Evolutionary conservation across 108 stramenopile species (phyloP).

Genomic region (Fistulifera pelliculosa): DNA sequence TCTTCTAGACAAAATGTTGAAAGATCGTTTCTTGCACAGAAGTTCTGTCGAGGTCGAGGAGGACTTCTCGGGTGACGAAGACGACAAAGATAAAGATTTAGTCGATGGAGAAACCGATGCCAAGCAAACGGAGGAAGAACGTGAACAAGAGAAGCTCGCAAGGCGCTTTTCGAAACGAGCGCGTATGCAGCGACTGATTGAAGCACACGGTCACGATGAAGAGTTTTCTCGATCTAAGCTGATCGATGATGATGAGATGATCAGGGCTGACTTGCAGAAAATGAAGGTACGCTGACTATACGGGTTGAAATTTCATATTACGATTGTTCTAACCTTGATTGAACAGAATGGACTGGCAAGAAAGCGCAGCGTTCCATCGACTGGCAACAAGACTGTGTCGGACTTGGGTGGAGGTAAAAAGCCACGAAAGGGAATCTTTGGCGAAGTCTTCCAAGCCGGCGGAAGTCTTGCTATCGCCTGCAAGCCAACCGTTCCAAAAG

Average conservation of each 20-base stretch:
- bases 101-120: conserved; percentile 28
- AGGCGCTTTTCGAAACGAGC: conserved; percentile 78
- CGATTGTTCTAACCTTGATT: conserved; percentile 1
- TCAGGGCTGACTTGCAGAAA: conserved; percentile 60
- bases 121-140: conserved; percentile 40
- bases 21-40: conserved; percentile 67
- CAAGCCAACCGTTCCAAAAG: conserved; percentile 41
- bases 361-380: conserved; percentile 23
- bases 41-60: conserved; percentile 58
- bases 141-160: conserved; percentile 71
- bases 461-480: conserved; percentile 56
- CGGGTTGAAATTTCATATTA: background rate
- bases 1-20: conserved; percentile 74
- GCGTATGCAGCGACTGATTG: conserved; percentile 75
- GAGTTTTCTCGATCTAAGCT: conserved; percentile 78
- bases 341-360: conserved; percentile 31
- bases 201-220: conserved; percentile 80
- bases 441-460: conserved; percentile 15
- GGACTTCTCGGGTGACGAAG: conserved; percentile 63
- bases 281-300: conserved; percentile 45
- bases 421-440: conserved; percentile 10
- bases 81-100: conserved; percentile 32
- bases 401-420: conserved; percentile 9
- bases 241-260: conserved; percentile 69
- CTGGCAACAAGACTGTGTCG: conserved; percentile 13